Percentiles rank a stretch among this genome's conserved stretches.
These are phyloP conservation scores for Filosporella fistucella DNA, from an alignment of 495 filamentous ascomycete genomes.

Conservation along the genomic window DNA sequence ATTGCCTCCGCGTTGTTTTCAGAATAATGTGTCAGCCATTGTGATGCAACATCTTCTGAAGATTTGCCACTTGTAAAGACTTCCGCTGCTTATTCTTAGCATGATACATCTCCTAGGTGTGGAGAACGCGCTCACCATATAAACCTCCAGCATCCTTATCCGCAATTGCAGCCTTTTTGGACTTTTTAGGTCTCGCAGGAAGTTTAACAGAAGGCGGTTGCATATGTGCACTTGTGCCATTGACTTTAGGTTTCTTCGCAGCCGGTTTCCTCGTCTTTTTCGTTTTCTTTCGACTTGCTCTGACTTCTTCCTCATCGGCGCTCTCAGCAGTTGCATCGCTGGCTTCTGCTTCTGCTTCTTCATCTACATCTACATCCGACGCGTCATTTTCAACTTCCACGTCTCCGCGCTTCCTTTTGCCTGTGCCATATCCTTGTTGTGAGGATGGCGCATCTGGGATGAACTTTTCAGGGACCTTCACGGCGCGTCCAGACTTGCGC, in stretches of 20 bases:
- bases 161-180: conserved; percentile 40
- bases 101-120: conserved; percentile 1
- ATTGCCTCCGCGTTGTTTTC: conserved; percentile 62
- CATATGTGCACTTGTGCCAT: conserved; percentile 42
- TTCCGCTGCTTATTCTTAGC: too few species aligned
- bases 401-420: conserved; percentile 52
- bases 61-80: conserved; percentile 70
- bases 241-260: conserved; percentile 71
- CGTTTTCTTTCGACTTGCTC: conserved; percentile 34
- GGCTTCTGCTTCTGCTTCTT: conserved; percentile 36
- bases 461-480: conserved; percentile 67
- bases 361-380: conserved; percentile 23
- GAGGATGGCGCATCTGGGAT: conserved; percentile 37
- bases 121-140: conserved; percentile 54
- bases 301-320: conserved; percentile 40
- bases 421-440: conserved; percentile 23
- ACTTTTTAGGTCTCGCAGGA: conserved; percentile 58
- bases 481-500: conserved; percentile 79
- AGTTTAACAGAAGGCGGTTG: conserved; percentile 43
- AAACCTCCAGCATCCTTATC: conserved; percentile 60
- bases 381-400: conserved; percentile 29
- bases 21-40: conserved; percentile 75
- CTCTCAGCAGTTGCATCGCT: conserved; percentile 28
- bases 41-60: conserved; percentile 69
- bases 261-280: conserved; percentile 51